phyloP scores from a whole-genome alignment of 192 early-diverging fungal species.

The Spinellus fusiger region DNA sequence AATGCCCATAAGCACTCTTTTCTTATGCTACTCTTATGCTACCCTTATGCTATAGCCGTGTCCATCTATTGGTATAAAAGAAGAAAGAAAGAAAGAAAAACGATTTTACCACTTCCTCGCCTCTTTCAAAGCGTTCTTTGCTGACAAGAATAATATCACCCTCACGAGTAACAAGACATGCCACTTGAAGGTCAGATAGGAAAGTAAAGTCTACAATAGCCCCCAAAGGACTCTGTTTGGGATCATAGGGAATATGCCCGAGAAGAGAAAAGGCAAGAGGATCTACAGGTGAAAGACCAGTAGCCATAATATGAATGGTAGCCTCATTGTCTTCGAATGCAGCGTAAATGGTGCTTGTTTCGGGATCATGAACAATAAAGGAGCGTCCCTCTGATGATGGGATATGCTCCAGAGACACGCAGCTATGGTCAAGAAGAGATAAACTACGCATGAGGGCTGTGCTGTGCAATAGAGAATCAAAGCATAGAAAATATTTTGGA shows the following conservation, averaged over 20 bases:
- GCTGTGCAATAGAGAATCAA: neutral
- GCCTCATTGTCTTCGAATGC: constrained; percentile 33
- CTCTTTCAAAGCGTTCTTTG: constrained; percentile 33
- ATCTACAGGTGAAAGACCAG: neutral
- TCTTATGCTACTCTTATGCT: too few species aligned
- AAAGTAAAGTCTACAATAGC: constrained; percentile 44
- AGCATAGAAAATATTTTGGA: neutral
- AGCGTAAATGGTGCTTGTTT: constrained; percentile 45
- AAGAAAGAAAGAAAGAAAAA: neutral
- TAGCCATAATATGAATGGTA: constrained; percentile 26
- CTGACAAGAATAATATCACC: constrained; percentile 53
- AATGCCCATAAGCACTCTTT: neutral
- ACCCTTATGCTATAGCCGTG: too few species aligned
- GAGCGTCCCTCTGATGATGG: constrained; percentile 1
- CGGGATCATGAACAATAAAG: constrained; percentile 40
- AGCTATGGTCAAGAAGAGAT: neutral
- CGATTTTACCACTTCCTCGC: constrained; percentile 28
- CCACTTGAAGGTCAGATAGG: constrained; percentile 47
- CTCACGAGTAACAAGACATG: constrained; percentile 43
- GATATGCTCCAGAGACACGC: neutral
- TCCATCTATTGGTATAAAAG: neutral
- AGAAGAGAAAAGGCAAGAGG: constrained; percentile 31
- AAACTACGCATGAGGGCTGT: neutral
- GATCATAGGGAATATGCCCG: constrained; percentile 25
- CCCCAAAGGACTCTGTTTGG: constrained; percentile 26